Percentiles rank a stretch among this genome's conserved stretches.
These are phyloP conservation scores for Grosmannia clavigera DNA, from an alignment of 2,329 filamentous ascomycete species.

Conservation along the genomic window DNA sequence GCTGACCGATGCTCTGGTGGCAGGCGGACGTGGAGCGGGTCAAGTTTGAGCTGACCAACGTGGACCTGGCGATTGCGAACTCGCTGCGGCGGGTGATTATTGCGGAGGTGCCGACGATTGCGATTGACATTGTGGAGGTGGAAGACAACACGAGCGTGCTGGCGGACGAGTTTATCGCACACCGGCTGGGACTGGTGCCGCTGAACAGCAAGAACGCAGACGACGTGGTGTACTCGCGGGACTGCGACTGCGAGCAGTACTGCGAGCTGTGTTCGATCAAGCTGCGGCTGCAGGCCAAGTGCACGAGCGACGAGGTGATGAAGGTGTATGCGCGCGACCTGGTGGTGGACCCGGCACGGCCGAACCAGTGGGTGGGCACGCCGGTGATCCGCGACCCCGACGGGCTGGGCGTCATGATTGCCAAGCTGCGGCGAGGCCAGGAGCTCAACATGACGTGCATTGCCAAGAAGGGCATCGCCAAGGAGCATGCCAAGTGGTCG, in stretches of 20 bases:
- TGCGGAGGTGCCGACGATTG: slow-evolving; percentile 86
- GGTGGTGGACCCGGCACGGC: slow-evolving; percentile 55
- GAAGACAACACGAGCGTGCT: slow-evolving; percentile 91
- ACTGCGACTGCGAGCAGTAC: slow-evolving; percentile 93
- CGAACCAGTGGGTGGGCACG: slow-evolving; percentile 63
- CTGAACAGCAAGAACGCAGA: slow-evolving; percentile 76
- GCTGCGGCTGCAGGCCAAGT: slow-evolving; percentile 73
- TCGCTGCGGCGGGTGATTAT: slow-evolving; percentile 82
- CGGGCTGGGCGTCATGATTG: slow-evolving; percentile 71
- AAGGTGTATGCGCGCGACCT: slow-evolving; percentile 88
- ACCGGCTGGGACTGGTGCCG: slow-evolving; percentile 82
- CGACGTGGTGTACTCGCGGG: slow-evolving; percentile 72
- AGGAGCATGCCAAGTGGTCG: slow-evolving; percentile 98
- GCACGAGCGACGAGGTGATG: slow-evolving; percentile 77
- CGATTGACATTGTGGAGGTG: slow-evolving; percentile 89
- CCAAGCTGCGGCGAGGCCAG: slow-evolving; percentile 80
- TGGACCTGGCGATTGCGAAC: slow-evolving; percentile 87
- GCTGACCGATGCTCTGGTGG: not conserved
- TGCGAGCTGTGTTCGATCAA: slow-evolving; percentile 86
- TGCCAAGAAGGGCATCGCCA: slow-evolving; percentile 96
- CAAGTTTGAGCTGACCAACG: slow-evolving; percentile 82
- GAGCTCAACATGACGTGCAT: slow-evolving; percentile 84
- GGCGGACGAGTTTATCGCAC: slow-evolving; percentile 89
- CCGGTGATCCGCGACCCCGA: slow-evolving; percentile 78
- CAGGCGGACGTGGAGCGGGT: slow-evolving; percentile 72